A percentile compares a stretch with the other conserved stretches of the same genome.
These are phyloP conservation scores for Plantago coronopus DNA, from an alignment of 305 asterid genomes.

Conservation along the genomic window DNA sequence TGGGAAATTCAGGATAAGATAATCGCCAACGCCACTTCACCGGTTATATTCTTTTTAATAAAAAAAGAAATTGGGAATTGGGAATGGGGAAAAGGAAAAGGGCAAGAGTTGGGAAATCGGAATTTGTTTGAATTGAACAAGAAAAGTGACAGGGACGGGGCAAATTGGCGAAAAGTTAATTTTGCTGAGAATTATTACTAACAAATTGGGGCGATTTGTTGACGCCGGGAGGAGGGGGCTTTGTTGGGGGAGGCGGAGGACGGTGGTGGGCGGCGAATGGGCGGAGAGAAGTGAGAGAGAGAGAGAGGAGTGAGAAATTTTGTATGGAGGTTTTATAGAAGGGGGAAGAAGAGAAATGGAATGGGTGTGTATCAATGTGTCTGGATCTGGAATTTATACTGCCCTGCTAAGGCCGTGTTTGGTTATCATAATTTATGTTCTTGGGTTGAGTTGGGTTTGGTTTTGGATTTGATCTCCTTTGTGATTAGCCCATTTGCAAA, in stretches of 20 bases:
- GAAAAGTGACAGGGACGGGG: too few relatives aligned
- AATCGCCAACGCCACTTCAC: constrained; percentile 28
- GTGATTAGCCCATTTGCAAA: too few relatives aligned
- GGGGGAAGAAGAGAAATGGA: not conserved
- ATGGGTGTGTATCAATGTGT: not conserved
- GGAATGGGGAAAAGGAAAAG: too few relatives aligned
- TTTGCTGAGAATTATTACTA: too few relatives aligned
- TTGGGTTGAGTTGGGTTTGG: too few relatives aligned
- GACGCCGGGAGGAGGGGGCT: too few relatives aligned
- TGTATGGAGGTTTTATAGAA: not conserved
- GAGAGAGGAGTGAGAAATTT: not conserved
- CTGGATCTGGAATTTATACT: constrained; percentile 2
- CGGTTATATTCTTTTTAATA: not conserved
- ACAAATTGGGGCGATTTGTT: too few relatives aligned
- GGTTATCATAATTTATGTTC: not conserved
- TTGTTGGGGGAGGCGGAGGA: too few relatives aligned
- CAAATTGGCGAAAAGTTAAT: too few relatives aligned
- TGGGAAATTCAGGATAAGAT: not conserved
- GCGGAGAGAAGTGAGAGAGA: not conserved
- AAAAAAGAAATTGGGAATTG: not conserved
- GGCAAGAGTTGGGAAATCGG: too few relatives aligned
- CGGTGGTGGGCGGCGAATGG: not conserved
- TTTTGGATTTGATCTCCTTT: too few relatives aligned
- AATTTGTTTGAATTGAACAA: too few relatives aligned
- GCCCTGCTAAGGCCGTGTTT: not conserved